Evolutionary conservation across 129 eudicot species (phyloP).

Genomic region (Flaveria ramosissima): DNA sequence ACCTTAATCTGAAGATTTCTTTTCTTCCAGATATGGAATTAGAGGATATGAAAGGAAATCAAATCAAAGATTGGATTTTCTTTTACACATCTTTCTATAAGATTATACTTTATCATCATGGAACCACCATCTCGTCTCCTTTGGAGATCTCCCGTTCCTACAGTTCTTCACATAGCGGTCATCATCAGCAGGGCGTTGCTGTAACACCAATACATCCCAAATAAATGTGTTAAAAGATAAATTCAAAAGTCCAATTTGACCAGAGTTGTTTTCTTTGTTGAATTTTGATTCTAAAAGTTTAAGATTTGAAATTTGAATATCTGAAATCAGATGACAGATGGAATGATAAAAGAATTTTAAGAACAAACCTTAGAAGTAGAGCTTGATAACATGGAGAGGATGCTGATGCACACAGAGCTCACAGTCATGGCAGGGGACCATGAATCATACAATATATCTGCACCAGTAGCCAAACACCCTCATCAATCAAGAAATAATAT

Average conservation of each 20-base stretch:
- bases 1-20: slow-evolving; percentile 13
- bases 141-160: slow-evolving; percentile 89
- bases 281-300: background rate
- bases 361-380: slow-evolving; percentile 61
- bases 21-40: slow-evolving; percentile 10
- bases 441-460: slow-evolving; percentile 86
- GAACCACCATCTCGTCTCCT: slow-evolving; percentile 99
- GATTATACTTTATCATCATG: slow-evolving; percentile 85
- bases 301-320: background rate
- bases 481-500: slow-evolving; percentile 5
- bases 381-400: slow-evolving; percentile 82
- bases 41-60: slow-evolving; percentile 30
- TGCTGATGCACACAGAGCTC: slow-evolving; percentile 79
- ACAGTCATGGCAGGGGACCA: slow-evolving; percentile 95
- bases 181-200: slow-evolving; percentile 91
- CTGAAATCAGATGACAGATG: background rate
- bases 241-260: background rate
- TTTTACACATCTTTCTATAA: slow-evolving; percentile 17
- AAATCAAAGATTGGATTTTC: slow-evolving; percentile 17
- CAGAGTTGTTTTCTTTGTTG: background rate
- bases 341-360: background rate
- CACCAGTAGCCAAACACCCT: slow-evolving; percentile 9
- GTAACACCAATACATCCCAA: slow-evolving; percentile 17
- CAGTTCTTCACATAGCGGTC: slow-evolving; percentile 95
- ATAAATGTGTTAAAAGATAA: background rate